Base-by-base conservation (phyloP, 225 moss, liverwort and hornwort species). In the Physcomitrellopsis africana region DNA sequence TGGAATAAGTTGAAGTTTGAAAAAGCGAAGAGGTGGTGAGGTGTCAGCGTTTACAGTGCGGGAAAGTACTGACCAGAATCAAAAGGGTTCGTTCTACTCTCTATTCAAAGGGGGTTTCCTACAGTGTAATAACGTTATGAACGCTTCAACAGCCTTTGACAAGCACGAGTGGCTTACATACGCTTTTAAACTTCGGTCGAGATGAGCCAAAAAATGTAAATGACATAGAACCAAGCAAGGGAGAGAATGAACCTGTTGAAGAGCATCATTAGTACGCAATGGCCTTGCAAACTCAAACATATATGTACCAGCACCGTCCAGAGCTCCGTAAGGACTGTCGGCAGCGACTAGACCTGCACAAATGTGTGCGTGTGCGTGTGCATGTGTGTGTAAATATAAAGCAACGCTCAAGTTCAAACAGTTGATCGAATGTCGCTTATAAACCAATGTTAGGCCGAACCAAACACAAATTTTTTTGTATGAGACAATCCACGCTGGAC, bases 261-360 rank as follows among this genome's bases (percentile, higher is more conserved):
- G 81, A 53, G 83, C 89, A 82, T 99, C 99, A 68, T 73, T 89
- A 9, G 99, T 99, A 9, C 99, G 93, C 56, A 99, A 82, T 3
- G 92, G 90, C 84, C 99, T 89, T 55, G 93, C 89, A 77, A 89
- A 92, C 69, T 99, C 99, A 68, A 95, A 99, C 67, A 88, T 84
- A 67, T 92, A 99, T 11, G 86, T 93, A 19, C 99, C 99, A 48
- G 79, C 52, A 74, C 72, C 82, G 26, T 86, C 90, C 46, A 84
- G 65, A 56, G 67, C 63, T 60, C 83, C 90, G 61, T 87, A 99
- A 13, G 99, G 99, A 57, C 76, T 89, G 81, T 99, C 88, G 16
- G 80, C 23, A 67, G 85, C 82, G 60, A 99, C 69, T 72, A 99
- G 27, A 67, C 96, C 96, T 96, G 90, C 65, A 51, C 20, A 63